phyloP scores from a whole-genome alignment of 257 asterid species.

The Knoxia roxburghii region DNA sequence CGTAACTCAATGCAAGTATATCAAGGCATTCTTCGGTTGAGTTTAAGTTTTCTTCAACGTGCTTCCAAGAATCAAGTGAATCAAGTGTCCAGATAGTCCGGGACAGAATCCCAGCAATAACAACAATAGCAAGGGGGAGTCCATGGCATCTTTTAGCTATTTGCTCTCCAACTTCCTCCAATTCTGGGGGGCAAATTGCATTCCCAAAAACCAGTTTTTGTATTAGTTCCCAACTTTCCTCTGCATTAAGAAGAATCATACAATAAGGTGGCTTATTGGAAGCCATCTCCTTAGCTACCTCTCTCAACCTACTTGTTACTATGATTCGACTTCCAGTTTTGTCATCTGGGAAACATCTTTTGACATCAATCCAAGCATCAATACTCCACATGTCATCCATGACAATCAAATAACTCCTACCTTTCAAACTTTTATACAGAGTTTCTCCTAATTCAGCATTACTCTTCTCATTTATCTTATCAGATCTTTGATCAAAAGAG shows the following conservation, averaged over 20 bases:
- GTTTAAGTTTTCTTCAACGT: too few relatives aligned
- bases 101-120: conserved; percentile 11
- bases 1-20: conserved; percentile 21
- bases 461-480: neutral
- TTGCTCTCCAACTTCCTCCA: neutral
- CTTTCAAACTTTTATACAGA: conserved; percentile 12
- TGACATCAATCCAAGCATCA: neutral
- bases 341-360: conserved; percentile 2
- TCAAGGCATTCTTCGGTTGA: conserved; percentile 3
- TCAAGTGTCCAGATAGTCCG: neutral
- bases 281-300: neutral
- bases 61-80: conserved; percentile 11
- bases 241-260: neutral
- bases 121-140: conserved; percentile 14
- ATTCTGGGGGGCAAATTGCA: neutral
- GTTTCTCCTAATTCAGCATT: neutral
- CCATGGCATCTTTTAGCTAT: conserved; percentile 8
- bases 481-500: neutral
- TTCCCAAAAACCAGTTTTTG: neutral
- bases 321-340: conserved; percentile 7
- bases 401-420: neutral
- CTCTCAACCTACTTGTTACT: neutral
- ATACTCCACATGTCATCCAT: neutral
- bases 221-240: conserved; percentile 10
- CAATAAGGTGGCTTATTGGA: conserved; percentile 1